These are phyloP conservation scores for Diutina siamensis DNA, from an alignment of 1,139 yeast species.

Conservation along the genomic window DNA sequence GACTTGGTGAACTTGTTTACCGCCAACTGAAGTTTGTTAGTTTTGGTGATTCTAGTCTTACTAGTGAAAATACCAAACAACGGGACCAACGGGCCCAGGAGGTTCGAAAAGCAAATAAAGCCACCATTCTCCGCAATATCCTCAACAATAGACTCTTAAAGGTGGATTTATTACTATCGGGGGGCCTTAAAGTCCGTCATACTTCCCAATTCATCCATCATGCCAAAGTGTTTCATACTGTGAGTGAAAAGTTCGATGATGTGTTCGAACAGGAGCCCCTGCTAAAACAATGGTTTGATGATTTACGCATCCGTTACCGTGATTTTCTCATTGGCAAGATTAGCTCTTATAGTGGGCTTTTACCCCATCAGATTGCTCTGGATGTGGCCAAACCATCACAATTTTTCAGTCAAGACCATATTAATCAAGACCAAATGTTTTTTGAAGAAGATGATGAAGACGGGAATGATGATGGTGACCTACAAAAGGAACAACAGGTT, in stretches of 20 bases:
- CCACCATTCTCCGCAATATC: neutral
- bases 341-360: neutral
- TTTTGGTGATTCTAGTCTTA: constrained; percentile 15
- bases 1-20: constrained; percentile 24
- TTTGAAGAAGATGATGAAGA: constrained; percentile 1
- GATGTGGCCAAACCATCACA: neutral
- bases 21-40: constrained; percentile 19
- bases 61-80: constrained; percentile 13
- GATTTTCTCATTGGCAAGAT: neutral
- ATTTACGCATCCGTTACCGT: neutral
- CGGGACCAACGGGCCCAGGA: neutral
- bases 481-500: neutral
- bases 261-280: neutral
- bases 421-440: neutral
- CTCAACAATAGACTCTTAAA: constrained; percentile 2
- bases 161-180: constrained; percentile 1
- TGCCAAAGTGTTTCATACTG: constrained; percentile 2
- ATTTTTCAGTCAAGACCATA: neutral
- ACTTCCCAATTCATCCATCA: constrained; percentile 4
- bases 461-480: neutral
- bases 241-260: neutral
- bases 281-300: neutral
- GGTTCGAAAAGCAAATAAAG: neutral
- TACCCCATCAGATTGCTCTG: constrained; percentile 3
- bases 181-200: neutral